A percentile compares a stretch with the other conserved stretches of the same genome.
phyloP scores from a whole-genome alignment of 2,329 filamentous ascomycete species.

The Pseudogymnoascus sp. region DNA sequence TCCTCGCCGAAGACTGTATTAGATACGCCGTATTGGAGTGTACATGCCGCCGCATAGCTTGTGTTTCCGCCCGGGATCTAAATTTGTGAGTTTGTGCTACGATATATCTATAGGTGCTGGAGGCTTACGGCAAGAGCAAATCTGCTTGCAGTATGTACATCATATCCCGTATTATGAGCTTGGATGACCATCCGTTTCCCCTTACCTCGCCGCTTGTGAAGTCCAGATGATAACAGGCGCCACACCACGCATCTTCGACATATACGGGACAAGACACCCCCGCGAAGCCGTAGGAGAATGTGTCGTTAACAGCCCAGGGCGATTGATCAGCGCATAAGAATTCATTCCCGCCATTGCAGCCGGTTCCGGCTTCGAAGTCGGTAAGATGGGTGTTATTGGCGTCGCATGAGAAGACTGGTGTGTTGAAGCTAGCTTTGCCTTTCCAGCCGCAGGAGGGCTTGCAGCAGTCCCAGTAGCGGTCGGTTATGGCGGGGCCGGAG shows the following conservation, averaged over 20 bases:
- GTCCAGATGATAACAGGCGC: slow-evolving; percentile 51
- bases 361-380: neutral
- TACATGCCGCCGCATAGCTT: neutral
- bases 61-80: neutral
- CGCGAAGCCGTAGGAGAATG: slow-evolving; percentile 46
- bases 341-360: slow-evolving; percentile 35
- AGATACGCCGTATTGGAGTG: neutral
- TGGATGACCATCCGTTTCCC: slow-evolving; percentile 54
- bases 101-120: neutral
- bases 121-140: slow-evolving; percentile 41
- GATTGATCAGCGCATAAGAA: slow-evolving; percentile 45
- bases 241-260: slow-evolving; percentile 40
- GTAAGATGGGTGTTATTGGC: neutral
- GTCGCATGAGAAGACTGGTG: neutral
- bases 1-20: neutral
- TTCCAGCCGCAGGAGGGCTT: neutral
- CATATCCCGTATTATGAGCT: slow-evolving; percentile 49
- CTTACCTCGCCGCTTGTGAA: slow-evolving; percentile 45
- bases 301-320: slow-evolving; percentile 43
- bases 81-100: neutral
- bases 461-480: neutral
- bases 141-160: slow-evolving; percentile 41
- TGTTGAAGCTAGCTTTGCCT: neutral
- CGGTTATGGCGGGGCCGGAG: neutral
- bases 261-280: slow-evolving; percentile 38